A percentile compares a stretch with the other conserved stretches of the same genome.
These are phyloP conservation scores for Casaregolazyma lundiana DNA, from an alignment of 1,139 yeast genomes.

Conservation along the genomic window DNA sequence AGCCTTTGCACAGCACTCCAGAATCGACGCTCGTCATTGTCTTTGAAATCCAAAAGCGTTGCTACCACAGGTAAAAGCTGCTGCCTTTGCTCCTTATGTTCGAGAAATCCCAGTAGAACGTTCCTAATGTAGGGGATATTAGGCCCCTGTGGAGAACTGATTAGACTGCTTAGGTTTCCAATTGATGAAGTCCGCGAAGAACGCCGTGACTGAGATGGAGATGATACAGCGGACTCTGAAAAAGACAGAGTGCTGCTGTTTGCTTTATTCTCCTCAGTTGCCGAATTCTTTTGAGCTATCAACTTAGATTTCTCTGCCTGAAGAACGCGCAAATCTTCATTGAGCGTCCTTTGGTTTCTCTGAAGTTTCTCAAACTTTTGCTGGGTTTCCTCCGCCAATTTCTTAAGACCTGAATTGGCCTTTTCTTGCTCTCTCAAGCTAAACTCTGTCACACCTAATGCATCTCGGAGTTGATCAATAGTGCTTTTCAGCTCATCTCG, in stretches of 20 bases:
- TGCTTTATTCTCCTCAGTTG: conserved; percentile 8
- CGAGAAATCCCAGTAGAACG: conserved; percentile 81
- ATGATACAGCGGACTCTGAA: conserved; percentile 3
- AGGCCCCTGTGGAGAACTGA: conserved; percentile 18
- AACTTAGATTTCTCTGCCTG: conserved; percentile 26
- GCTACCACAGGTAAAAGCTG: conserved; percentile 82
- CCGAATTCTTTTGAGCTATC: conserved; percentile 11
- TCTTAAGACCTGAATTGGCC: conserved; percentile 31
- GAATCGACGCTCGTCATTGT: conserved; percentile 68
- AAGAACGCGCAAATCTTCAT: conserved; percentile 48
- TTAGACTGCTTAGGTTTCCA: conserved; percentile 1
- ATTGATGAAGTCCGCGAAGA: conserved; percentile 10
- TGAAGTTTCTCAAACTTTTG: conserved; percentile 43
- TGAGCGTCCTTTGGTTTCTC: conserved; percentile 53
- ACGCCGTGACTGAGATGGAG: conserved; percentile 7
- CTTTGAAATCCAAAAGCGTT: conserved; percentile 61
- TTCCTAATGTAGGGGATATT: conserved; percentile 79
- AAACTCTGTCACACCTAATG: conserved; percentile 29
- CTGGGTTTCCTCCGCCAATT: conserved; percentile 34
- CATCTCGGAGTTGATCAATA: conserved; percentile 22
- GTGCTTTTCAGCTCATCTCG: conserved; percentile 24
- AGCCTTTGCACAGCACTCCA: conserved; percentile 46
- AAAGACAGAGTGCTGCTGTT: conserved; percentile 6
- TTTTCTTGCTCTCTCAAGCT: conserved; percentile 29
- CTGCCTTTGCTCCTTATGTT: conserved; percentile 85